A percentile compares a stretch with the other conserved stretches of the same genome.
Evolutionary conservation across 2,329 filamentous ascomycete genomes (phyloP).

Genomic region (Aspergillus aculeatus): DNA sequence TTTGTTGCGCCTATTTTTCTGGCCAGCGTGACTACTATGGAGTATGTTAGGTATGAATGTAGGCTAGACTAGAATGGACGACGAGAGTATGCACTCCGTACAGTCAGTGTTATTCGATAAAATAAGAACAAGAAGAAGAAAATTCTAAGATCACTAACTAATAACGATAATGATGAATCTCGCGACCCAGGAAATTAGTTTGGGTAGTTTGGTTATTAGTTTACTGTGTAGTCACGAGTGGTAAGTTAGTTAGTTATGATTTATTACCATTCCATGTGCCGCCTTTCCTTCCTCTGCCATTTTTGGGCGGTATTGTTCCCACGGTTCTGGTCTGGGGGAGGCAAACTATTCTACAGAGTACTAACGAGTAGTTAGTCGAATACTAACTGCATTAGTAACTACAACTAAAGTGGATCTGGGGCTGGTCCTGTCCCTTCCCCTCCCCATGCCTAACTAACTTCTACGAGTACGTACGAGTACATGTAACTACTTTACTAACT

Average conservation of each 20-base stretch:
- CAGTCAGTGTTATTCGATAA: no score
- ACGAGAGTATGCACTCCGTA: no score
- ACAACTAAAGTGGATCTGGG: constrained; percentile 21
- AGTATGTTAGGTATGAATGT: no score
- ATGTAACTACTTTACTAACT: neutral
- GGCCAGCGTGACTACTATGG: neutral
- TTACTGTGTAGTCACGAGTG: no score
- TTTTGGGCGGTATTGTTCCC: constrained; percentile 12
- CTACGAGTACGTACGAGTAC: neutral
- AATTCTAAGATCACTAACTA: no score
- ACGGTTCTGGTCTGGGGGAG: constrained; percentile 30
- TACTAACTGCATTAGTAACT: no score
- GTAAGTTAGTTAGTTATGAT: no score
- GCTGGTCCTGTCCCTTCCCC: constrained; percentile 20
- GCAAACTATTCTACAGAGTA: constrained; percentile 9
- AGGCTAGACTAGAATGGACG: no score
- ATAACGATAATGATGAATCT: neutral
- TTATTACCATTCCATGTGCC: neutral
- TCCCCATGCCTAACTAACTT: constrained; percentile 23
- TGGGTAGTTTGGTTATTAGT: neutral
- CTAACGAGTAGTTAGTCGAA: no score
- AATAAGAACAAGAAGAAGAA: no score
- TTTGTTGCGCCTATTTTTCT: constrained; percentile 7
- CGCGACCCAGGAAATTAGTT: neutral
- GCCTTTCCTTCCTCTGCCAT: constrained; percentile 1